phyloP scores from a whole-genome alignment of 2,329 filamentous ascomycete species.

The Davidsoniella australis region DNA sequence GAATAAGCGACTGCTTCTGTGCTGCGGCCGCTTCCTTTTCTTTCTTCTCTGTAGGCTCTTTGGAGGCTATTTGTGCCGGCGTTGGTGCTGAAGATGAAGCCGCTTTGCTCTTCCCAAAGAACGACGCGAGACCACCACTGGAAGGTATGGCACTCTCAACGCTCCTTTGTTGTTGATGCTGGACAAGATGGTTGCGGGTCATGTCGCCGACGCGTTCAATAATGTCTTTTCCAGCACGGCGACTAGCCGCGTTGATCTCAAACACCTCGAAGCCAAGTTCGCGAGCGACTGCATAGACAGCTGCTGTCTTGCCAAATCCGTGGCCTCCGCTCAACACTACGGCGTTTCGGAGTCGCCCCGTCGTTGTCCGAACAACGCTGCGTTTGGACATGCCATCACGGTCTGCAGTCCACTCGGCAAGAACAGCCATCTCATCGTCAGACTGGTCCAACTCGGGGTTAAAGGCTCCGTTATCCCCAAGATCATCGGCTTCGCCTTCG shows the following conservation, averaged over 20 bases:
- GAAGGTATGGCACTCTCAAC: neutral
- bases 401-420: constrained; percentile 8
- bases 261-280: constrained; percentile 90
- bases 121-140: constrained; percentile 13
- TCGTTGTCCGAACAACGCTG: constrained; percentile 13
- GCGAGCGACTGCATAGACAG: constrained; percentile 79
- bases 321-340: constrained; percentile 79
- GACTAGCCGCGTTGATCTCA: constrained; percentile 73
- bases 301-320: constrained; percentile 84
- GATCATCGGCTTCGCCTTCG: neutral
- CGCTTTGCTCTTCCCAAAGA: constrained; percentile 23
- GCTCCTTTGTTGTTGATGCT: constrained; percentile 20
- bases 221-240: constrained; percentile 77
- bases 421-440: constrained; percentile 29
- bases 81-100: neutral
- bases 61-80: neutral
- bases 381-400: neutral
- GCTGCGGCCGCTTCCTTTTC: constrained; percentile 19
- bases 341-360: constrained; percentile 47
- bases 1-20: constrained; percentile 86
- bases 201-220: constrained; percentile 89
- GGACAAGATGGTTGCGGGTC: constrained; percentile 85
- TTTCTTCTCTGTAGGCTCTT: constrained; percentile 19
- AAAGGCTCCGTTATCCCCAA: neutral
- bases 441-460: constrained; percentile 21